Percentiles rank a stretch among this genome's conserved stretches.
These are phyloP conservation scores for Komagataella phaffii DNA, from an alignment of 805 yeast genomes.

Conservation along the genomic window DNA sequence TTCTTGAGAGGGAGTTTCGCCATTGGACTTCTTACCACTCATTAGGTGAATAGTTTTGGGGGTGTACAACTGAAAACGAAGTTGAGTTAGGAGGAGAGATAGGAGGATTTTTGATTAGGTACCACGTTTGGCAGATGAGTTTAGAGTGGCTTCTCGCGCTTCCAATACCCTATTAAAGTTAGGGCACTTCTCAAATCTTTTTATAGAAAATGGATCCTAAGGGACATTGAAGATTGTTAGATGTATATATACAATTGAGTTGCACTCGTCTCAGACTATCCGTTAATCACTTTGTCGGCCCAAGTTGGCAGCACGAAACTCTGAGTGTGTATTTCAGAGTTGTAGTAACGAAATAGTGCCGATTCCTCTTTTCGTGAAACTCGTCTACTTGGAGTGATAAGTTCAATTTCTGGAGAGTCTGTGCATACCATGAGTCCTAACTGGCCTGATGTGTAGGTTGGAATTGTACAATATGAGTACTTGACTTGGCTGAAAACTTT, in stretches of 20 bases:
- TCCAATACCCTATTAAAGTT: too few species aligned
- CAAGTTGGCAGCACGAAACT: constrained; percentile 87
- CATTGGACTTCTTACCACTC: background rate
- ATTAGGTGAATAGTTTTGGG: background rate
- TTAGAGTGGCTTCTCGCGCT: background rate
- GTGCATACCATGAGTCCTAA: constrained; percentile 97
- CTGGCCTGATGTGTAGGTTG: constrained; percentile 95
- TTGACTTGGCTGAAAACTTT: constrained; percentile 85
- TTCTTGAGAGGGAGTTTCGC: background rate
- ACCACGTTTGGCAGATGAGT: background rate
- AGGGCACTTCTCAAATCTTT: too few species aligned
- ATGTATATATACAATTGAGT: background rate
- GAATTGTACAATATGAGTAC: constrained; percentile 85
- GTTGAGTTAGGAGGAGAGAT: background rate
- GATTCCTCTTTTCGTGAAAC: constrained; percentile 49
- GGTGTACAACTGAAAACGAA: background rate
- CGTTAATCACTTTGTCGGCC: constrained; percentile 28
- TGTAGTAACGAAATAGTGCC: constrained; percentile 69
- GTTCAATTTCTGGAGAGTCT: constrained; percentile 53
- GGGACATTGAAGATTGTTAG: too few species aligned
- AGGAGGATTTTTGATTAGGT: background rate
- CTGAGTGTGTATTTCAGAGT: constrained; percentile 71
- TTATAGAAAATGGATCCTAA: too few species aligned
- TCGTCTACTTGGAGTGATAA: constrained; percentile 56
- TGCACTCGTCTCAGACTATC: background rate